Conservation (phyloP, 1,139 yeast species). For the Fermentozyma sake region DNA sequence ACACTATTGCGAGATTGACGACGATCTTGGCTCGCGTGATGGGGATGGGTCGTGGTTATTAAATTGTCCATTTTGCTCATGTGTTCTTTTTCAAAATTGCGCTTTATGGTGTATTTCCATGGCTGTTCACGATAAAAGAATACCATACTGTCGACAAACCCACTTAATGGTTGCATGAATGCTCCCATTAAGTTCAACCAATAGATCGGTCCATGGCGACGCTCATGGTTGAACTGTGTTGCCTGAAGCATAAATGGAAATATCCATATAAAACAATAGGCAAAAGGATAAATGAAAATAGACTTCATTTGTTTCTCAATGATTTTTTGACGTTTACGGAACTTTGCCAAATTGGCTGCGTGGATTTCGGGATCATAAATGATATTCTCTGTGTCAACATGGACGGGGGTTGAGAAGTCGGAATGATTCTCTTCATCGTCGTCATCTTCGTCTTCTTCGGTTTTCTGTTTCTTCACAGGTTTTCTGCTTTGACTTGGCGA, state of each 20-base stretch:
- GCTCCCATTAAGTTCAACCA: conserved; percentile 70
- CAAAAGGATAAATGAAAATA: conserved; percentile 79
- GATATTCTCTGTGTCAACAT: conserved; percentile 14
- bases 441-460: conserved; percentile 4
- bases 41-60: conserved; percentile 5
- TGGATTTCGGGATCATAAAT: conserved; percentile 42
- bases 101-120: conserved; percentile 52
- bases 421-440: conserved; percentile 7
- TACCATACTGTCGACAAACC: conserved; percentile 72
- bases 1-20: conserved; percentile 1
- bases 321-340: conserved; percentile 56
- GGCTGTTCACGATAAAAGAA: conserved; percentile 77
- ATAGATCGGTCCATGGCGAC: conserved; percentile 45
- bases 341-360: conserved; percentile 54
- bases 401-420: conserved; percentile 8
- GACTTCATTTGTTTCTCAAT: conserved; percentile 77
- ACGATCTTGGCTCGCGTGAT: neutral
- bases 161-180: conserved; percentile 76
- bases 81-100: conserved; percentile 36
- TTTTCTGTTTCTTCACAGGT: conserved; percentile 1
- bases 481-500: neutral
- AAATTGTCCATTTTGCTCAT: conserved; percentile 20
- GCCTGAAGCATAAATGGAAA: conserved; percentile 74
- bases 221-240: conserved; percentile 51
- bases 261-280: conserved; percentile 75